Evolutionary conservation across 2,329 filamentous ascomycete genomes (phyloP).

Genomic region (Alternaria sp.): DNA sequence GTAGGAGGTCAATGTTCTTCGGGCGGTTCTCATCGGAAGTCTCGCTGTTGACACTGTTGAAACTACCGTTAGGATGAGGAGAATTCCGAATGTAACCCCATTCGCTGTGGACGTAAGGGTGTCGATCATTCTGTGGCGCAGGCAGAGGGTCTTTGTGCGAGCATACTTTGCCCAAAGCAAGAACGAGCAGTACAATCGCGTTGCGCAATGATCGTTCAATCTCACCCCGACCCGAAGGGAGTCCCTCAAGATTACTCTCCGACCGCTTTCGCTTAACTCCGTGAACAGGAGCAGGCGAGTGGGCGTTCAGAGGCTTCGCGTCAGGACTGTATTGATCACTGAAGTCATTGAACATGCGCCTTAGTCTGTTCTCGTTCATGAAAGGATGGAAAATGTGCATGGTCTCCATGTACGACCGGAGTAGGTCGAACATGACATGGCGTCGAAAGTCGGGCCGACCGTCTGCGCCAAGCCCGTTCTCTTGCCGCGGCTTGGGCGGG

Average conservation of each 20-base stretch:
- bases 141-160: conserved; percentile 60
- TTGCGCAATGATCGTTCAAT: conserved; percentile 60
- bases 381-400: conserved; percentile 73
- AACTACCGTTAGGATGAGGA: conserved; percentile 51
- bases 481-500: conserved; percentile 20
- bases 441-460: conserved; percentile 64
- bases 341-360: conserved; percentile 62
- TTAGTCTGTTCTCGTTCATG: conserved; percentile 63
- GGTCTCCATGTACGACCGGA: conserved; percentile 65
- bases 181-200: conserved; percentile 80
- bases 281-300: conserved; percentile 34
- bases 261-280: conserved; percentile 49
- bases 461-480: conserved; percentile 62
- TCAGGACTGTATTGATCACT: conserved; percentile 47
- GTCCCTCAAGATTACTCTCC: conserved; percentile 36
- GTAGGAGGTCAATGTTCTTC: conserved; percentile 83
- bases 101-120: conserved; percentile 22
- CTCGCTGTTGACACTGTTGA: conserved; percentile 41
- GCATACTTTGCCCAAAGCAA: conserved; percentile 89
- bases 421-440: conserved; percentile 60
- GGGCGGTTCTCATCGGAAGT: conserved; percentile 35
- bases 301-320: conserved; percentile 22
- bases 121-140: conserved; percentile 63
- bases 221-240: conserved; percentile 32
- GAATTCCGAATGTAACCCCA: conserved; percentile 45